Evolutionary conservation across 2,329 filamentous ascomycete species (phyloP), one percentile per base, ranked within the genome.

Genomic region (Aspergillus sp.): DNA sequence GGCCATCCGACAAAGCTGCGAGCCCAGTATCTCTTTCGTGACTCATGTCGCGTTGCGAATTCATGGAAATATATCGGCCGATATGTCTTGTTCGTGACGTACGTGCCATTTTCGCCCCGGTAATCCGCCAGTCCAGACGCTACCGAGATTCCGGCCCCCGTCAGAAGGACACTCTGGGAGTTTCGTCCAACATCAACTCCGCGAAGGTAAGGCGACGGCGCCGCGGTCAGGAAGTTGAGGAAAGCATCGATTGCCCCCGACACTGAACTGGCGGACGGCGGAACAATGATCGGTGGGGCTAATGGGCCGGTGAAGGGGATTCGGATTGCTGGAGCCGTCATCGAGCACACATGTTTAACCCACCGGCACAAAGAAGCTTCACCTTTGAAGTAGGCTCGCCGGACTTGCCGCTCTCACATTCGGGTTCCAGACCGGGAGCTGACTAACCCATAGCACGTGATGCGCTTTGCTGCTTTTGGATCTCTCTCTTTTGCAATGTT

Each of bases 81-180:
- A 71, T 96, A 97, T 14, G 85, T 86, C 77, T 90, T 91, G 78
- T 98, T 98, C 69, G 95, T 83, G 44, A 91, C 88, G 72, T 99
- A 99, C 8, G 93, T 98, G 60, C 95, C 95, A 64, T 93, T 90
- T 51, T 85, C 82, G 19, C 95, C 95, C 55, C 95, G 83, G 74
- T 99, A 99, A 76, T 99, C 95, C 31, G 93, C 90, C 33, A 99
- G 82, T 0, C 95, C 95, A 11, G 91, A 96, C 4, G 93, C 90
- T 8, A 98, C 93, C 1, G 91, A 96, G 51, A 99, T 90, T 3
- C 95, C 95, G 3, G 95, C 95, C 11, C 95, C 95, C 0, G 93
- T 88, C 41, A 90, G 78, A 15, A 90, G 75, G 27, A 90, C 80
- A 0, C 86, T 87, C 61, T 88, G 77, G 80, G 80, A 66, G 81